Evolutionary conservation across 495 filamentous ascomycete species (phyloP).

Genomic region (Aspergillus cavernicola): DNA sequence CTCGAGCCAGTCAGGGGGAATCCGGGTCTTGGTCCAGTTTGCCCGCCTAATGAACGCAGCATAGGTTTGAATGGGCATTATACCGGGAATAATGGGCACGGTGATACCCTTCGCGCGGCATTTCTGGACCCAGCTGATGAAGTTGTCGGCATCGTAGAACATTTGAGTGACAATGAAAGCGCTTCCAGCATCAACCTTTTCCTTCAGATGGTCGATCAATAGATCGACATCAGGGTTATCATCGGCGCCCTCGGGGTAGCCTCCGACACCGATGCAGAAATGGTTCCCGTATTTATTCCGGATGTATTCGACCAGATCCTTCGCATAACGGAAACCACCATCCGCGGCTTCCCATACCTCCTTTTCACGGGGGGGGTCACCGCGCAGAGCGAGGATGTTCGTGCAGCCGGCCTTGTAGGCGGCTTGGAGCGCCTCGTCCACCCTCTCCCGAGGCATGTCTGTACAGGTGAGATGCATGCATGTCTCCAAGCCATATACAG

Average conservation of each 20-base stretch:
- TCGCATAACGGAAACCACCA: slow-evolving; percentile 85
- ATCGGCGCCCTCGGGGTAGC: slow-evolving; percentile 94
- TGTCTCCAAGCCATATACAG: slow-evolving; percentile 94
- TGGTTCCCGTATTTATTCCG: slow-evolving; percentile 84
- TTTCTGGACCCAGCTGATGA: slow-evolving; percentile 83
- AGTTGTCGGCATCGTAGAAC: slow-evolving; percentile 98
- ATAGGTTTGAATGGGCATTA: slow-evolving; percentile 98
- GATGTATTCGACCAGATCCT: slow-evolving; percentile 92
- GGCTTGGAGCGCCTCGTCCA: slow-evolving; percentile 80
- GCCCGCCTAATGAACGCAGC: slow-evolving; percentile 85
- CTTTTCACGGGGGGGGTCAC: slow-evolving; percentile 91
- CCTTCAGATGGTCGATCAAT: slow-evolving; percentile 89
- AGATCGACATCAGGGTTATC: slow-evolving; percentile 81
- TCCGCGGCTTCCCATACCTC: slow-evolving; percentile 88
- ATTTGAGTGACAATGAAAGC: slow-evolving; percentile 97
- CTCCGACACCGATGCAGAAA: slow-evolving; percentile 97
- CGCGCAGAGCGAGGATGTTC: slow-evolving; percentile 92
- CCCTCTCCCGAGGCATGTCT: slow-evolving; percentile 89
- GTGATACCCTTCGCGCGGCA: slow-evolving; percentile 79
- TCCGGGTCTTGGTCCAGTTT: slow-evolving; percentile 78
- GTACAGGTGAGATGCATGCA: slow-evolving; percentile 99
- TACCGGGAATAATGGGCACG: slow-evolving; percentile 91
- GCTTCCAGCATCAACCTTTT: slow-evolving; percentile 94
- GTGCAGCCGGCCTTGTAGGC: slow-evolving; percentile 96
- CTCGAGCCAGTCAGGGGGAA: slow-evolving; percentile 77